Conservation (phyloP, 2,329 filamentous ascomycete genomes). For the Alternaria incomplexa region DNA sequence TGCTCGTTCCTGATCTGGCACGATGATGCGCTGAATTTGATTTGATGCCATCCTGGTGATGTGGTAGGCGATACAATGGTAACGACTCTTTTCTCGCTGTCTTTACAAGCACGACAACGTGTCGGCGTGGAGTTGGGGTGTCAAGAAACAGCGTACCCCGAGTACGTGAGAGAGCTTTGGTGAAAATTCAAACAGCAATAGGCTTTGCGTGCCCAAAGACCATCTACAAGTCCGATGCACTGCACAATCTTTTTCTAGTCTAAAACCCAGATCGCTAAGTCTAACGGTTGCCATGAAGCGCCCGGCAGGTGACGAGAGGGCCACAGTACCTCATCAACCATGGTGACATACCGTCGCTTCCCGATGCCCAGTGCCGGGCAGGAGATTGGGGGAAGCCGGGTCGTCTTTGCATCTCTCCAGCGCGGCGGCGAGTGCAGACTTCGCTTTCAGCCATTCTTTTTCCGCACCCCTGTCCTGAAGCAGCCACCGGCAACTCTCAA, state of each 20-base stretch:
- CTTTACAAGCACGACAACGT: neutral
- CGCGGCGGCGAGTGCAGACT: neutral
- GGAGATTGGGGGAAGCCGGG: neutral
- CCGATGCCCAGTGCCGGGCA: neutral
- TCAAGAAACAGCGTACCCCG: no score
- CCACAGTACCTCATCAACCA: neutral
- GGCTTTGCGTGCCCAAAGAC: no score
- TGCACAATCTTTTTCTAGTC: neutral
- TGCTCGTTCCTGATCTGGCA: neutral
- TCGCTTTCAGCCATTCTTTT: neutral
- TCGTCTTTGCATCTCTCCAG: neutral
- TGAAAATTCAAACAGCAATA: no score
- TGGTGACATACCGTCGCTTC: neutral
- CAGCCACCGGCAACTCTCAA: neutral
- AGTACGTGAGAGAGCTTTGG: no score
- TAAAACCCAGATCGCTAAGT: neutral
- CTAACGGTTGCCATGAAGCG: neutral
- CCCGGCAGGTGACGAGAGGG: neutral
- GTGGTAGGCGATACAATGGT: neutral
- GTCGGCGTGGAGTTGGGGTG: no score
- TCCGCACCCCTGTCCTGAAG: neutral
- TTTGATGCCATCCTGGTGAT: neutral
- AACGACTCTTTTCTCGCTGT: neutral
- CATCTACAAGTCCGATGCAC: no score
- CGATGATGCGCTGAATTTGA: neutral